Percentiles rank a stretch among this genome's conserved stretches.
Conservation (phyloP, 192 early-diverging fungal species). For the Podila clonocystis region DNA sequence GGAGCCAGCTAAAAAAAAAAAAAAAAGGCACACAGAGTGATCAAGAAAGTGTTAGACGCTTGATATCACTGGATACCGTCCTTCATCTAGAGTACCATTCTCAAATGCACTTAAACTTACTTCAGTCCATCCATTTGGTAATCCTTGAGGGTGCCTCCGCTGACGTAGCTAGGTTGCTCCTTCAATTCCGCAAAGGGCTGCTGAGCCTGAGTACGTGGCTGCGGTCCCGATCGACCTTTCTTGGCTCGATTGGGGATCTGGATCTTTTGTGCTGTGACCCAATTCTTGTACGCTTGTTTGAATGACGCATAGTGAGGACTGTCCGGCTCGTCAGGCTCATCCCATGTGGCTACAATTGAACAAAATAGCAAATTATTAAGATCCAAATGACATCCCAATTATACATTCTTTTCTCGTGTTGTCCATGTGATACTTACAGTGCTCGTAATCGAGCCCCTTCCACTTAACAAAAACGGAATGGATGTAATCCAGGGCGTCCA, state of each 20-base stretch:
- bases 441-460: constrained; percentile 62
- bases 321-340: constrained; percentile 43
- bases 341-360: constrained; percentile 47
- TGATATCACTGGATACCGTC: too few species aligned
- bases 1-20: constrained; percentile 63
- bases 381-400: background rate
- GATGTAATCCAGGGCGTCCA: constrained; percentile 52
- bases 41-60: background rate
- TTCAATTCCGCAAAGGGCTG: constrained; percentile 59
- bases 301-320: constrained; percentile 42
- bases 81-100: background rate
- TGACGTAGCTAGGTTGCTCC: constrained; percentile 62
- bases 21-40: background rate
- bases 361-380: too few species aligned
- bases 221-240: constrained; percentile 28
- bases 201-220: constrained; percentile 20
- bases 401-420: too few species aligned
- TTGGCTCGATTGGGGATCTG: constrained; percentile 44
- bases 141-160: constrained; percentile 65
- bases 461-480: constrained; percentile 72
- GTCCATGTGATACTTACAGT: constrained; percentile 49
- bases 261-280: constrained; percentile 45
- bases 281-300: constrained; percentile 52
- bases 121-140: constrained; percentile 76
- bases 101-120: constrained; percentile 28